A percentile compares a stretch with the other conserved stretches of the same genome.
These are phyloP conservation scores for Heritiera littoralis DNA, from an alignment of 345 rosid species.

Conservation along the genomic window DNA sequence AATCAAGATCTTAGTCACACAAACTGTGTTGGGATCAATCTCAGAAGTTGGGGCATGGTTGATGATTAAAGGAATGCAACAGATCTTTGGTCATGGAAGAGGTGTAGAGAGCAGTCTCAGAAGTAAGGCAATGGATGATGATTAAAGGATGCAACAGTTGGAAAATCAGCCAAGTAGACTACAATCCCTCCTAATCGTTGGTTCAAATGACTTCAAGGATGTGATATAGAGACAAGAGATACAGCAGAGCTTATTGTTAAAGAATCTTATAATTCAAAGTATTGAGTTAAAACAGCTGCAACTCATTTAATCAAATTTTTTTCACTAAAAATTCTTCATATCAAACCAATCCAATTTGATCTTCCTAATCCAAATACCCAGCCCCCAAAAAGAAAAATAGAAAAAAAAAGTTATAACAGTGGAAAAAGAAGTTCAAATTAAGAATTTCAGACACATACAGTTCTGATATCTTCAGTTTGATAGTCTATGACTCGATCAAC, in stretches of 20 bases:
- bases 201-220: not conserved
- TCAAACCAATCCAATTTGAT: not conserved
- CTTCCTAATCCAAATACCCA: not conserved
- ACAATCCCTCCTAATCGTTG: not conserved
- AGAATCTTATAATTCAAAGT: not conserved
- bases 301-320: not conserved
- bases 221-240: not conserved
- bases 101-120: not conserved
- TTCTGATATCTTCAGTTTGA: slow-evolving; percentile 76
- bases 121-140: not conserved
- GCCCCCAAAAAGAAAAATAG: not conserved
- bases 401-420: not conserved
- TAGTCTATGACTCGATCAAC: slow-evolving; percentile 91
- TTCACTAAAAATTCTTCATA: not conserved
- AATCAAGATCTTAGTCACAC: not conserved
- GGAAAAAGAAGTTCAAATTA: not conserved
- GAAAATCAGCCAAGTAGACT: not conserved
- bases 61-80: not conserved
- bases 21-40: not conserved
- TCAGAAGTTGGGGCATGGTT: not conserved
- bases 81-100: not conserved
- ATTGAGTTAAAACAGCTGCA: not conserved
- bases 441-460: slow-evolving; percentile 41
- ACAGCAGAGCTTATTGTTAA: not conserved
- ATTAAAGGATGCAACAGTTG: not conserved